These are phyloP conservation scores for Aspergillus neotritici DNA, from an alignment of 2,329 filamentous ascomycete genomes.

Conservation along the genomic window DNA sequence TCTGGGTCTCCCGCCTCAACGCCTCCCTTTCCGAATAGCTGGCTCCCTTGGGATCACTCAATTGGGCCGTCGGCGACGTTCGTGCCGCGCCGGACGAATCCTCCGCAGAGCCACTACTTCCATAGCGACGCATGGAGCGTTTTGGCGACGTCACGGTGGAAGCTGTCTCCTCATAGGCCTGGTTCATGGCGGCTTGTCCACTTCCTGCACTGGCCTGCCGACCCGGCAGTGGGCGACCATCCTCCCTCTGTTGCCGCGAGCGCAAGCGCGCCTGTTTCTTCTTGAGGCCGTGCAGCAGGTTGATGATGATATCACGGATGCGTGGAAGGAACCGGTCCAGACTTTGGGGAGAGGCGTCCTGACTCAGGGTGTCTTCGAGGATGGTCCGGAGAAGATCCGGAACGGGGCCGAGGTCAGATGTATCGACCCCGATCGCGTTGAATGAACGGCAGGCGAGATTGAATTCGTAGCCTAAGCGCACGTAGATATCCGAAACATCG, in stretches of 20 bases:
- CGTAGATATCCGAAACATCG: constrained; percentile 96
- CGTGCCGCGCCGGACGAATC: constrained; percentile 27
- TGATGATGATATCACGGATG: constrained; percentile 98
- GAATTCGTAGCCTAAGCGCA: constrained; percentile 95
- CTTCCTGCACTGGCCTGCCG: constrained; percentile 46
- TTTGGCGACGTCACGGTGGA: constrained; percentile 28
- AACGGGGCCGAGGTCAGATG: constrained; percentile 86
- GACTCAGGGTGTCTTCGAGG: constrained; percentile 90
- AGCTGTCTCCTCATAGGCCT: constrained; percentile 39
- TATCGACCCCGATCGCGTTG: constrained; percentile 94
- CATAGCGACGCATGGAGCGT: constrained; percentile 32
- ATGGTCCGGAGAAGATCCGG: constrained; percentile 86
- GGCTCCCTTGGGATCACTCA: constrained; percentile 21
- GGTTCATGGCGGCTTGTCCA: constrained; percentile 41
- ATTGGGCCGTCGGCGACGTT: constrained; percentile 23
- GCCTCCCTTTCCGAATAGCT: constrained; percentile 37
- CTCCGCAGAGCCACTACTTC: constrained; percentile 35
- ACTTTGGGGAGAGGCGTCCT: constrained; percentile 89
- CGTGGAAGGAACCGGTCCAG: constrained; percentile 88
- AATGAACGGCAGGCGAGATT: constrained; percentile 98
- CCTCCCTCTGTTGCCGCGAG: constrained; percentile 49
- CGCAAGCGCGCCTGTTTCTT: constrained; percentile 88
- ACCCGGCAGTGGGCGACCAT: constrained; percentile 36
- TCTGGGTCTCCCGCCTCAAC: constrained; percentile 36
- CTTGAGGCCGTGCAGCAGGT: constrained; percentile 89